Evolutionary conservation across 2,329 filamentous ascomycete species (phyloP).

Genomic region (Pseudodiploospora longispora): DNA sequence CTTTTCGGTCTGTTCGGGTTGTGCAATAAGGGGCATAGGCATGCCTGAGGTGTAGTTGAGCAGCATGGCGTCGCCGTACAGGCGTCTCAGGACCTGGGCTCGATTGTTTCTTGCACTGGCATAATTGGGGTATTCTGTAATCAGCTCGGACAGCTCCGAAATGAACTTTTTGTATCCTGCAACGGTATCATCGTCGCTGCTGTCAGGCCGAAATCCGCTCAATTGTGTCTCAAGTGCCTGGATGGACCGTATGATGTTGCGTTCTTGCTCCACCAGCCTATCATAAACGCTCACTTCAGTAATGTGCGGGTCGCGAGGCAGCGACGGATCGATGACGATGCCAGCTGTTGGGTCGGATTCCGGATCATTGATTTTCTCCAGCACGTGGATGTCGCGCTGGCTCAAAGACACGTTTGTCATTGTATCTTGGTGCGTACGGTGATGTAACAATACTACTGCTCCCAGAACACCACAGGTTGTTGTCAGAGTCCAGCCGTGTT

Average conservation of each 20-base stretch:
- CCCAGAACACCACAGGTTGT: no score
- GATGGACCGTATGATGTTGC: slow-evolving; percentile 44
- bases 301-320: slow-evolving; percentile 51
- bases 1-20: slow-evolving; percentile 29
- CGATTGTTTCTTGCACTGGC: slow-evolving; percentile 69
- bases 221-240: slow-evolving; percentile 48
- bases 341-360: slow-evolving; percentile 50
- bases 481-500: no score
- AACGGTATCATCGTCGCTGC: slow-evolving; percentile 28
- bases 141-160: slow-evolving; percentile 43
- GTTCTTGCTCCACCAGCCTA: slow-evolving; percentile 41
- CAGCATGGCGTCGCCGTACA: slow-evolving; percentile 54
- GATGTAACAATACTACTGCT: no score
- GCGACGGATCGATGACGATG: slow-evolving; percentile 44
- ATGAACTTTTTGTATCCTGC: slow-evolving; percentile 41
- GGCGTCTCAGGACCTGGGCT: slow-evolving; percentile 55
- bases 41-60: slow-evolving; percentile 30
- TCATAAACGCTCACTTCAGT: slow-evolving; percentile 43
- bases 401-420: slow-evolving; percentile 47
- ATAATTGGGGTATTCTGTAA: slow-evolving; percentile 53
- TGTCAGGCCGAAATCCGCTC: slow-evolving; percentile 30
- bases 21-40: slow-evolving; percentile 33
- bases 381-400: slow-evolving; percentile 51
- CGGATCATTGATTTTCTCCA: slow-evolving; percentile 60
- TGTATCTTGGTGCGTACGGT: neutral